Evolutionary conservation across 2,329 filamentous ascomycete species (phyloP).

Genomic region (Aspergillus flavus): DNA sequence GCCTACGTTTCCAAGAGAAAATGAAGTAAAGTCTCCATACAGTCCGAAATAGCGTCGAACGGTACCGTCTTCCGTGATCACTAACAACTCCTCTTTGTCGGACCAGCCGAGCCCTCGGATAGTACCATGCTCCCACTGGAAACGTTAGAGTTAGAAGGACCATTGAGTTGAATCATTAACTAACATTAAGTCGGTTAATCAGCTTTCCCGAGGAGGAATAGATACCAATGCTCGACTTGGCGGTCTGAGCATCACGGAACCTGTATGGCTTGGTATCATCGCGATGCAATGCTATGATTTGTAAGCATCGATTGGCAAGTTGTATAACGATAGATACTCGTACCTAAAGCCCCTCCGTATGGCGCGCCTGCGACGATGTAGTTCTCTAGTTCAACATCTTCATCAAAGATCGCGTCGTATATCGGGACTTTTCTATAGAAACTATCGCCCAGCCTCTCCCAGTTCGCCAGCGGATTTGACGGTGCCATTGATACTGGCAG

Average conservation of each 20-base stretch:
- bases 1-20: conserved; percentile 76
- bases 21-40: conserved; percentile 94
- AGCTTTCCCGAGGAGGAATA: conserved; percentile 92
- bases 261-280: conserved; percentile 83
- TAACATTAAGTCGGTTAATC: conserved; percentile 72
- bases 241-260: conserved; percentile 70
- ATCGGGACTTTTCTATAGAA: conserved; percentile 96
- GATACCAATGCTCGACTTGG: conserved; percentile 86
- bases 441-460: conserved; percentile 89
- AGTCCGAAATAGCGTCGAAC: conserved; percentile 89
- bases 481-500: conserved; percentile 40
- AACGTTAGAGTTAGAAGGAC: background rate
- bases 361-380: conserved; percentile 89
- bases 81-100: conserved; percentile 87
- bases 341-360: conserved; percentile 92
- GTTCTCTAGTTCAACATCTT: conserved; percentile 91
- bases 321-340: conserved; percentile 25
- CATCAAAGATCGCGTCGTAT: conserved; percentile 90
- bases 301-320: conserved; percentile 1
- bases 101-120: conserved; percentile 94
- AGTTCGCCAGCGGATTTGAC: conserved; percentile 76
- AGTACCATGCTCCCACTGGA: conserved; percentile 80
- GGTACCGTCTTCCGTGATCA: conserved; percentile 85
- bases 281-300: conserved; percentile 73
- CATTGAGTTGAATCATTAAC: conserved; percentile 16